These are phyloP conservation scores for Leucogyrophana mollusca DNA, from an alignment of 768 basidiomycete genomes.

Conservation along the genomic window DNA sequence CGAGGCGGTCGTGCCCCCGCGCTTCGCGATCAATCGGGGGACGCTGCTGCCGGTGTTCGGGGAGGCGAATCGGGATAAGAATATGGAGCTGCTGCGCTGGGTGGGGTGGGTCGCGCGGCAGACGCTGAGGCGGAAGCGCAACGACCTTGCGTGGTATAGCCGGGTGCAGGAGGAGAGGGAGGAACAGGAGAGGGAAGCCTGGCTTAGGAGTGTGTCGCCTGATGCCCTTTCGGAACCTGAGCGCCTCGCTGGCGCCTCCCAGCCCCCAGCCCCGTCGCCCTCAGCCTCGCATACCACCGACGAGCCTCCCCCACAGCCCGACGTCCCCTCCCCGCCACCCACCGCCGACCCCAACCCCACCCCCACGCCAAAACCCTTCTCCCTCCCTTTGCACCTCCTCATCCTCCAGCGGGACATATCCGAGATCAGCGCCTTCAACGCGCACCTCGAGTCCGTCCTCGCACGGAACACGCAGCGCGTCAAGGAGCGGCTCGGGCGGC, in stretches of 20 bases:
- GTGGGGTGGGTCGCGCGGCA: constrained; percentile 44
- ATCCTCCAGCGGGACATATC: constrained; percentile 55
- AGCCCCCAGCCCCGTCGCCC: constrained; percentile 7
- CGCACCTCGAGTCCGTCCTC: constrained; percentile 39
- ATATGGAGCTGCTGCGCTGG: constrained; percentile 62
- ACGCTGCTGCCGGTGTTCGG: constrained; percentile 60
- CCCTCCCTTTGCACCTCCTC: constrained; percentile 53
- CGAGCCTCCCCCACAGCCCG: too few species aligned
- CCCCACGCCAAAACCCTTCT: constrained; percentile 33
- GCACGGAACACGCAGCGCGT: constrained; percentile 56
- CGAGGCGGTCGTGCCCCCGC: constrained; percentile 33
- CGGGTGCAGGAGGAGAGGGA: constrained; percentile 27
- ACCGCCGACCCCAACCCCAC: constrained; percentile 27
- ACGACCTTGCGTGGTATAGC: constrained; percentile 42
- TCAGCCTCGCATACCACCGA: not conserved
- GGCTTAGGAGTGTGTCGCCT: constrained; percentile 7
- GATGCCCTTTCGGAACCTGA: not conserved
- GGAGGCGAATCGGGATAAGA: constrained; percentile 56
- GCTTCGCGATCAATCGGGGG: constrained; percentile 51
- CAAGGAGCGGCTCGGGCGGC: constrained; percentile 79
- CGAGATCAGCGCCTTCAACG: constrained; percentile 45
- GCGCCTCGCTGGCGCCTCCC: not conserved
- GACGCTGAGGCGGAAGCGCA: constrained; percentile 48
- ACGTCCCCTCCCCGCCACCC: too few species aligned
- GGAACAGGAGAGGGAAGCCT: constrained; percentile 17